A percentile compares a stretch with the other conserved stretches of the same genome.
Conservation (phyloP, 2,329 filamentous ascomycete species). For the Lecanicillium sp. region DNA sequence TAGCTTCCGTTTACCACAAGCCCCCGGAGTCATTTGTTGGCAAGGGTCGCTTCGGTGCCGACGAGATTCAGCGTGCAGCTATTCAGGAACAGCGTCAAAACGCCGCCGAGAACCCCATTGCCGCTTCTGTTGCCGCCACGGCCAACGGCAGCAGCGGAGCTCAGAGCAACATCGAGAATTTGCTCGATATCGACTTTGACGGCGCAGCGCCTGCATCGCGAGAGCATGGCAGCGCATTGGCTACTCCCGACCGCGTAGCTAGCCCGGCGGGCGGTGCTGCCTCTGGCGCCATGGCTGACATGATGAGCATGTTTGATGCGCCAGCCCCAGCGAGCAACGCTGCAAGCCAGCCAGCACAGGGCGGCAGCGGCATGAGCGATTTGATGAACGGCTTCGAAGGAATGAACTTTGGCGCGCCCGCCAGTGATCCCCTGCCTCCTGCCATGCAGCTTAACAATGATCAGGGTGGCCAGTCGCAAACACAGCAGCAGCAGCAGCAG, state of each 20-base stretch:
- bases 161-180: slow-evolving; percentile 83
- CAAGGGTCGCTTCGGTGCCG: slow-evolving; percentile 87
- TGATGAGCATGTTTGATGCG: slow-evolving; percentile 66
- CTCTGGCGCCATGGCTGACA: slow-evolving; percentile 52
- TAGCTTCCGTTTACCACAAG: slow-evolving; percentile 98
- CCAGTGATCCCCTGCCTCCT: slow-evolving; percentile 58
- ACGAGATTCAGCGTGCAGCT: slow-evolving; percentile 88
- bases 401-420: slow-evolving; percentile 63
- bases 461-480: slow-evolving; percentile 21
- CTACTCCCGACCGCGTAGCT: slow-evolving; percentile 62
- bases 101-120: slow-evolving; percentile 87
- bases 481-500: slow-evolving; percentile 27
- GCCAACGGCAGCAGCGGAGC: slow-evolving; percentile 55
- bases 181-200: slow-evolving; percentile 94
- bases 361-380: slow-evolving; percentile 67
- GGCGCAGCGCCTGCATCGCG: slow-evolving; percentile 86
- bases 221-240: slow-evolving; percentile 48
- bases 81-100: slow-evolving; percentile 95
- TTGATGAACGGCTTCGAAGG: slow-evolving; percentile 84
- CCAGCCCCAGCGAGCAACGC: slow-evolving; percentile 46
- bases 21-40: slow-evolving; percentile 97
- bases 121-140: slow-evolving; percentile 68
- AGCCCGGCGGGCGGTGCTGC: slow-evolving; percentile 48
- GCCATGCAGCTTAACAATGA: slow-evolving; percentile 47
- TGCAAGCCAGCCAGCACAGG: slow-evolving; percentile 26